These are phyloP conservation scores for Xylaria palmicola DNA, from an alignment of 495 filamentous ascomycete species.

Conservation along the genomic window DNA sequence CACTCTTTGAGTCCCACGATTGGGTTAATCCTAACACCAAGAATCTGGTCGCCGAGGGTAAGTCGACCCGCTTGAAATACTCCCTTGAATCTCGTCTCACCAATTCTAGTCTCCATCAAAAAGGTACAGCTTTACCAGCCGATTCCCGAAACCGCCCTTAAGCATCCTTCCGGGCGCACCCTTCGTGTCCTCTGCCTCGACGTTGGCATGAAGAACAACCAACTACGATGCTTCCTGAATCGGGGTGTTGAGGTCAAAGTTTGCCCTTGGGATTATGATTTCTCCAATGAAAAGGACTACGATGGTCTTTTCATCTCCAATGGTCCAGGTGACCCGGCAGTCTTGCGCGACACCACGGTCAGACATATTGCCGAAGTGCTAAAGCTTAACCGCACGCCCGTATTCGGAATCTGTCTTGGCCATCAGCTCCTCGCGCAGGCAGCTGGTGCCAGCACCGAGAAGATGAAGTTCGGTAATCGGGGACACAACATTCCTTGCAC, in stretches of 20 bases:
- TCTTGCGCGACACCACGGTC: slow-evolving; percentile 67
- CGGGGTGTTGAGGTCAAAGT: slow-evolving; percentile 94
- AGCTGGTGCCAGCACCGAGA: slow-evolving; percentile 80
- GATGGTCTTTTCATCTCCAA: slow-evolving; percentile 98
- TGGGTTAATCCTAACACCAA: slow-evolving; percentile 91
- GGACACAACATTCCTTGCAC: slow-evolving; percentile 99
- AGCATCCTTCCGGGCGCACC: slow-evolving; percentile 82
- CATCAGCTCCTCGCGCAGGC: slow-evolving; percentile 93
- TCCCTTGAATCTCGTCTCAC: slow-evolving; percentile 17
- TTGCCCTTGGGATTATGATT: slow-evolving; percentile 94
- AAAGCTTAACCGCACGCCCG: slow-evolving; percentile 71
- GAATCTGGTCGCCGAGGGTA: slow-evolving; percentile 93
- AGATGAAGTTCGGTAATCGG: slow-evolving; percentile 99
- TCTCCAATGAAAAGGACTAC: slow-evolving; percentile 72
- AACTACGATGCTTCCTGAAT: slow-evolving; percentile 85
- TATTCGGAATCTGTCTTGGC: slow-evolving; percentile 96
- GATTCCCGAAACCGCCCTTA: slow-evolving; percentile 57
- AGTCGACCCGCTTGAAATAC: slow-evolving; percentile 38
- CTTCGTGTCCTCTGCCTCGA: slow-evolving; percentile 89
- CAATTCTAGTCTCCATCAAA: slow-evolving; percentile 73
- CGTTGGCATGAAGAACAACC: slow-evolving; percentile 96
- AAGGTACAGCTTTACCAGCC: slow-evolving; percentile 80
- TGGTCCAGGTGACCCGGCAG: slow-evolving; percentile 91
- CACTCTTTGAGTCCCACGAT: slow-evolving; percentile 68
- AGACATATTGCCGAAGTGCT: slow-evolving; percentile 71